Evolutionary conservation across 176 grass and related monocot genomes (phyloP), one percentile per base, ranked within the genome.

Genomic region (Aegilops bicornis): DNA sequence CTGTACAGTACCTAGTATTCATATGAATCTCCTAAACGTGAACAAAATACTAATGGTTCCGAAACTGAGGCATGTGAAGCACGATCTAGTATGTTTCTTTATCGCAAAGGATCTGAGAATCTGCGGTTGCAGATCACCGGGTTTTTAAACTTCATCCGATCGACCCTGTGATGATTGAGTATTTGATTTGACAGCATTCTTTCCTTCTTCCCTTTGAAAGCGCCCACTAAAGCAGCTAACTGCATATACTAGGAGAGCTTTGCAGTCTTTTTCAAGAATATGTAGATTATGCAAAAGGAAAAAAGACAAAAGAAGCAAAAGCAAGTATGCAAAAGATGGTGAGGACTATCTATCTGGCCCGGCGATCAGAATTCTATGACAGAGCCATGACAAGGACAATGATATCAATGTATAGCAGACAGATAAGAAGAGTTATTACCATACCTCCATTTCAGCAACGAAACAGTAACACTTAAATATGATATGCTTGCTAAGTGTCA

Each of bases 171-270:
- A 78, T 70, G 64, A 83, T 69, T 47, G 76, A 73, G 79, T 85
- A 85, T 80, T 80, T 85, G 59, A 85, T 85, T 40, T 85, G 87
- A 76, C 33, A 76, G 35, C 47, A 54, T 81, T 47, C 35, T 82
- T 85, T 80, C 42, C 35, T 81, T 24, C 17, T 15, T 76, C 14
- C 5, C 69, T 85, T 81, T 82, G 15, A 7, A 79, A 79, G 74
- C 72, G 87, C 52, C 56, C 52, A 48, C 27, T 54, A 90, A 90
- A 89, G 83, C 37, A 58, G 60, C 72, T 78, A 86, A 86, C 37
- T 64, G 15, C 79, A 72, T 33, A 54, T 64, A 72, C 84, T 72
- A 77, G 54, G 47, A 86, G 84, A 83, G 56, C 84, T 90, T 90
- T 86, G 54, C 48, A 32, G 72, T 86, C 84, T 11, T 71, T 90